Base-by-base conservation (phyloP, 306 rosid species). In the Casuarina glauca region DNA sequence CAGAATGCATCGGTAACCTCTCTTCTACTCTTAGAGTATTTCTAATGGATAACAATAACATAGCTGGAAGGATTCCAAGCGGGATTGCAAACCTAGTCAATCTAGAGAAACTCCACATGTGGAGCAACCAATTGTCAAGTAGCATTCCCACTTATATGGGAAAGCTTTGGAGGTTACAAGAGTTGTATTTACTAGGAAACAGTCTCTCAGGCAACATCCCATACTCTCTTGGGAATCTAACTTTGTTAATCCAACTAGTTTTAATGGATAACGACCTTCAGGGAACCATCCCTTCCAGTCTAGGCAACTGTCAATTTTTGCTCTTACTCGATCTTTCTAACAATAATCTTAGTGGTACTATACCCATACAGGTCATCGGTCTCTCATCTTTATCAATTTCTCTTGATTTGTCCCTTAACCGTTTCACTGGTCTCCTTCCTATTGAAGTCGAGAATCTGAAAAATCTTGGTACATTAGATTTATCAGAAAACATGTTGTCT, bases 111-210 rank as follows among this genome's bases (percentile, higher is more conserved):
- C 39, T 58, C 13, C 2, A 58, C 2, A 26, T 58, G 64, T 20
- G 64, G 39, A 20, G 9, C 1, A 58, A 58, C 3, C 9, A 3
- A 20, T 20, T 58, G 15, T 58, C 64, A 0, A 41, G 64, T 58
- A 26, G 1, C 1, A 58, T 58, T 58, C 64, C 64, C 38, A 0
- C 4, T 0, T 2, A 32, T 19, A 58, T 20, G 20, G 36, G 39
- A 58, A 58, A 9, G 39, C 39, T 58, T 58, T 32, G 6, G 10
- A 54, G 61, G 19, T 5, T 54, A 54, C 32, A 6, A 3, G 10
- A 3, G 6, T 4, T 58, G 64, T 0, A 0, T 6, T 0, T 58
- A 2, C 1, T 1, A 5, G 1, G 0, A 58, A 58, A 58, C 39
- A 58, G 9, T 20, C 5, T 58, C 13, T 20, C 36, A 1, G 64